phyloP scores from a whole-genome alignment of 148 eudicot species.

The Talinum fruticosum region DNA sequence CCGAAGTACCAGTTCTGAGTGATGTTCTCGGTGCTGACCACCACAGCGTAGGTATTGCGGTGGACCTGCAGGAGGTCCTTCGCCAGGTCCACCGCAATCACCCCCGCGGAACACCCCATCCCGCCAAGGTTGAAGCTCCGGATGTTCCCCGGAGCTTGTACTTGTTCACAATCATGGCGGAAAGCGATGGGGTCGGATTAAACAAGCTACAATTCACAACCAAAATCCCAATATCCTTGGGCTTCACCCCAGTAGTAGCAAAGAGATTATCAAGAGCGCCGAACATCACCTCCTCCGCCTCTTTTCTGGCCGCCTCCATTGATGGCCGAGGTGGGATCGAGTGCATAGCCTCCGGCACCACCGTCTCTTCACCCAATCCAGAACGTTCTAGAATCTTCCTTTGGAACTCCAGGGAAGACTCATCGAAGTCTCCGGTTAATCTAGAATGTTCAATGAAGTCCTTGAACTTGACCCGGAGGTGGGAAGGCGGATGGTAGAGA shows the following conservation, averaged over 20 bases:
- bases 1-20: constrained; percentile 65
- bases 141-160: constrained; percentile 57
- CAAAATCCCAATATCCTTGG: constrained; percentile 47
- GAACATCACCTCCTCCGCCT: constrained; percentile 56
- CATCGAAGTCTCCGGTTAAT: constrained; percentile 45
- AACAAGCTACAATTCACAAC: constrained; percentile 61
- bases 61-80: constrained; percentile 56
- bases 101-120: constrained; percentile 66
- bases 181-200: constrained; percentile 61
- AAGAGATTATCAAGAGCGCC: constrained; percentile 47
- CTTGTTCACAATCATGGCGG: constrained; percentile 60
- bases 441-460: constrained; percentile 39
- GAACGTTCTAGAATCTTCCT: constrained; percentile 54
- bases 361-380: constrained; percentile 59
- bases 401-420: constrained; percentile 52
- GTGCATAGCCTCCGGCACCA: constrained; percentile 48
- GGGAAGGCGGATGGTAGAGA: constrained; percentile 41
- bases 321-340: constrained; percentile 48
- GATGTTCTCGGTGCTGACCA: constrained; percentile 60
- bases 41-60: constrained; percentile 49
- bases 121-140: constrained; percentile 57
- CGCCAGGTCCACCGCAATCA: constrained; percentile 53
- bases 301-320: constrained; percentile 54
- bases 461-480: constrained; percentile 26
- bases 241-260: constrained; percentile 32